phyloP scores from a whole-genome alignment of 225 moss, liverwort and hornwort genomes.

The Lunularia cruciata region DNA sequence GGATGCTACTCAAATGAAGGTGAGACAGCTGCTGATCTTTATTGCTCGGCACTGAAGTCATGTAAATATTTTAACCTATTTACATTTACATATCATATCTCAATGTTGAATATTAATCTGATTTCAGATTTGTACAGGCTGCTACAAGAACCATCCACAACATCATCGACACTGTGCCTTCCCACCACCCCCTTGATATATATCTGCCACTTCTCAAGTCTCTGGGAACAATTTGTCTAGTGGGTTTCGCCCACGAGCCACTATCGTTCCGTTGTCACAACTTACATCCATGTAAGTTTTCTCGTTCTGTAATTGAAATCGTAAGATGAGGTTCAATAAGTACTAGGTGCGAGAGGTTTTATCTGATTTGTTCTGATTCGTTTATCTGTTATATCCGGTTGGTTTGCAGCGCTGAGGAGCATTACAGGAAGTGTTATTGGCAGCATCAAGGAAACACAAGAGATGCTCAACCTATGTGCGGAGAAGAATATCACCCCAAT shows the following conservation, averaged over 20 bases:
- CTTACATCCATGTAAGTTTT: too few relatives aligned
- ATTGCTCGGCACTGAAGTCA: too few relatives aligned
- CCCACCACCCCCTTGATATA: neutral
- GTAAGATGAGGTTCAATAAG: too few relatives aligned
- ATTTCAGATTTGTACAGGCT: conserved; percentile 3
- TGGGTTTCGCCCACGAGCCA: conserved; percentile 21
- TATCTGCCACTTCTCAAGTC: conserved; percentile 5
- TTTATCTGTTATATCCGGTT: too few relatives aligned
- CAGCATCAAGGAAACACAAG: conserved; percentile 54
- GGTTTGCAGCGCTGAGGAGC: conserved; percentile 31
- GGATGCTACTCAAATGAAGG: conserved; percentile 51
- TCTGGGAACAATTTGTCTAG: neutral
- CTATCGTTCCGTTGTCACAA: too few relatives aligned
- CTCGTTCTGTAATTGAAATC: too few relatives aligned
- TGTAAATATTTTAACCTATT: too few relatives aligned
- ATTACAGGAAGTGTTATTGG: conserved; percentile 52
- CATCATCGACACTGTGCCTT: conserved; percentile 9
- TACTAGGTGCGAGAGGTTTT: too few relatives aligned
- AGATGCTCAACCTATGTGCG: conserved; percentile 61
- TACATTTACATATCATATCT: too few relatives aligned
- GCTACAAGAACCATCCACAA: conserved; percentile 9
- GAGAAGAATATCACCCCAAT: conserved; percentile 47
- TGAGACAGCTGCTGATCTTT: too few relatives aligned
- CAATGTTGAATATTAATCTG: neutral
- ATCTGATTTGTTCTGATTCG: too few relatives aligned